These are phyloP conservation scores for Penicillium glabrum DNA, from an alignment of 2,329 filamentous ascomycete species.

Conservation along the genomic window DNA sequence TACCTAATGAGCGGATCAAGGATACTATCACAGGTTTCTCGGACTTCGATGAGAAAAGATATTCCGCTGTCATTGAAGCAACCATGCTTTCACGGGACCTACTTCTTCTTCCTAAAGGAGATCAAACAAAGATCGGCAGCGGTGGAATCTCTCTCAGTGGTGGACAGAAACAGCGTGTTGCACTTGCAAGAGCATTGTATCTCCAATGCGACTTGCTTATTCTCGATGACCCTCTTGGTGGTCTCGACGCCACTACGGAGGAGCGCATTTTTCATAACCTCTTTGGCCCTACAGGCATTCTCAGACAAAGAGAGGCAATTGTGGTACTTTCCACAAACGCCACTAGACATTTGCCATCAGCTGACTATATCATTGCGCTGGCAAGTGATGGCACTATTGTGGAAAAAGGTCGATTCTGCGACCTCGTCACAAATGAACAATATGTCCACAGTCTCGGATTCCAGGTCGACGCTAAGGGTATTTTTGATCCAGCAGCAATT, in stretches of 20 bases:
- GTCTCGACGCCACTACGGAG: neutral
- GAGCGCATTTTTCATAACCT: neutral
- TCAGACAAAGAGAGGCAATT: neutral
- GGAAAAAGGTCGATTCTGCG: neutral
- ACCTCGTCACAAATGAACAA: neutral
- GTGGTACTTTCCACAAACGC: neutral
- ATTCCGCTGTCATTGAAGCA: neutral
- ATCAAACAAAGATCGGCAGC: neutral
- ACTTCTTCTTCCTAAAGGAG: neutral
- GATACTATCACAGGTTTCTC: neutral
- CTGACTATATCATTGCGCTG: neutral
- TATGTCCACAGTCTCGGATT: neutral
- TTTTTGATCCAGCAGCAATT: neutral
- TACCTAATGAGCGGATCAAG: neutral
- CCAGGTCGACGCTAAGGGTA: neutral
- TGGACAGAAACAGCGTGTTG: constrained; percentile 5
- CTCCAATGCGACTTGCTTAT: neutral
- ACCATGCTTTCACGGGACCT: neutral
- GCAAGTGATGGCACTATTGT: neutral
- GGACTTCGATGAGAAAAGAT: neutral
- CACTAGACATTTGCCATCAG: neutral
- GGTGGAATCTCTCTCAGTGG: constrained; percentile 1
- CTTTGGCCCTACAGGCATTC: neutral
- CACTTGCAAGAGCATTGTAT: constrained; percentile 4
- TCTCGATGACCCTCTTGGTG: neutral